Evolutionary conservation across 495 filamentous ascomycete genomes (phyloP).

Genomic region (Mytilinidion resinicola): DNA sequence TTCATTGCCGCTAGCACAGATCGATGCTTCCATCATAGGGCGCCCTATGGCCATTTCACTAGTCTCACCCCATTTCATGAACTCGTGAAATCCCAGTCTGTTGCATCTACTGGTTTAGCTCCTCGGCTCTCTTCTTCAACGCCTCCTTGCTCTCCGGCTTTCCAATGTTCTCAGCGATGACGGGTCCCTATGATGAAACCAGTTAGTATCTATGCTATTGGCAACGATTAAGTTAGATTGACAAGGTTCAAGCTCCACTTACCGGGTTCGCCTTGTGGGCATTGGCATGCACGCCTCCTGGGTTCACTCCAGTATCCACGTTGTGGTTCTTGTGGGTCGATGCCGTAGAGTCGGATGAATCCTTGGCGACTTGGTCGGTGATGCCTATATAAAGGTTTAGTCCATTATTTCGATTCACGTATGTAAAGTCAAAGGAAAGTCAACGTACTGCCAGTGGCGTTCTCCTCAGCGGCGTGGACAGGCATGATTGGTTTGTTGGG

Average conservation of each 20-base stretch:
- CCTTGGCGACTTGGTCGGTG: constrained; percentile 35
- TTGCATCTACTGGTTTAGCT: constrained; percentile 35
- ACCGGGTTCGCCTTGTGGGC: constrained; percentile 32
- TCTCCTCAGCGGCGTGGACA: constrained; percentile 39
- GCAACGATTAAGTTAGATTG: not conserved
- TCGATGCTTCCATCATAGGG: too few species aligned
- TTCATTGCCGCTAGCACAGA: too few species aligned
- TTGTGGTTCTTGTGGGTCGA: constrained; percentile 23
- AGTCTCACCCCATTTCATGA: not conserved
- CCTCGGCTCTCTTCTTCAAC: constrained; percentile 35
- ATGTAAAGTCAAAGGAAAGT: not conserved
- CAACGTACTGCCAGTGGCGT: constrained; percentile 27
- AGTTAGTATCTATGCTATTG: not conserved
- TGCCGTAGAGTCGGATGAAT: constrained; percentile 31
- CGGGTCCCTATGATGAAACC: constrained; percentile 26
- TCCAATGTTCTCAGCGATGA: constrained; percentile 43
- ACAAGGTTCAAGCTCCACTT: constrained; percentile 2
- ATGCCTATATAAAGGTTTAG: constrained; percentile 17
- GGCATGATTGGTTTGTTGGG: too few species aligned
- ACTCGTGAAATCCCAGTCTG: not conserved
- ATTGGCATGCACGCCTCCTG: constrained; percentile 10
- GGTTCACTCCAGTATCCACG: constrained; percentile 19
- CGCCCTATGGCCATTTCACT: too few species aligned
- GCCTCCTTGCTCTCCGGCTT: constrained; percentile 46
- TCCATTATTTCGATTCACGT: too few species aligned